These are phyloP conservation scores for Coccomyxa sp. DNA, from an alignment of 139 green algal species.

Conservation along the genomic window DNA sequence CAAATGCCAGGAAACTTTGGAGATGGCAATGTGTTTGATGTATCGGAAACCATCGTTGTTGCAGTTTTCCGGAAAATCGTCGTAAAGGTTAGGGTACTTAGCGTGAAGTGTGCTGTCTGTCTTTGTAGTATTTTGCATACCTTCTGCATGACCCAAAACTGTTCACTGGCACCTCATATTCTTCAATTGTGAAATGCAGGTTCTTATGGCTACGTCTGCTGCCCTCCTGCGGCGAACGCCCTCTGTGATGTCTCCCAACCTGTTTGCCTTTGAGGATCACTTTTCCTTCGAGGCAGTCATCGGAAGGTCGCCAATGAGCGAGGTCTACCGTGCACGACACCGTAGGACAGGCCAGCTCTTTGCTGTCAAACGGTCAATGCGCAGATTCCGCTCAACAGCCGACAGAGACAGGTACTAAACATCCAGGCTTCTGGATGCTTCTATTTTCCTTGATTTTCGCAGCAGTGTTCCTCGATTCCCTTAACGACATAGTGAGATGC, in stretches of 20 bases:
- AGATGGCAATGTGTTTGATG: too few species aligned
- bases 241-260: constrained; percentile 38
- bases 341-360: constrained; percentile 41
- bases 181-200: neutral
- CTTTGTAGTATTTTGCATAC: too few species aligned
- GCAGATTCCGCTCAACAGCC: constrained; percentile 37
- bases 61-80: too few species aligned
- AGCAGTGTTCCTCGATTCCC: neutral
- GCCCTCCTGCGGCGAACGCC: constrained; percentile 44
- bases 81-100: too few species aligned
- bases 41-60: too few species aligned
- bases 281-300: constrained; percentile 66
- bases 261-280: constrained; percentile 70
- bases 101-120: too few species aligned
- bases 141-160: too few species aligned
- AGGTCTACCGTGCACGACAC: constrained; percentile 63
- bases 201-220: constrained; percentile 47
- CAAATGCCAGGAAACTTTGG: too few species aligned
- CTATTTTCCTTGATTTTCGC: neutral
- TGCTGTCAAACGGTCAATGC: constrained; percentile 49
- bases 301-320: constrained; percentile 45
- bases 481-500: neutral
- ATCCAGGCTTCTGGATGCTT: neutral
- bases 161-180: too few species aligned
- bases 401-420: constrained; percentile 32